Evolutionary conservation across 2,329 filamentous ascomycete species (phyloP), one percentile per base, ranked within the genome.

Genomic region (Apiospora arundinis): DNA sequence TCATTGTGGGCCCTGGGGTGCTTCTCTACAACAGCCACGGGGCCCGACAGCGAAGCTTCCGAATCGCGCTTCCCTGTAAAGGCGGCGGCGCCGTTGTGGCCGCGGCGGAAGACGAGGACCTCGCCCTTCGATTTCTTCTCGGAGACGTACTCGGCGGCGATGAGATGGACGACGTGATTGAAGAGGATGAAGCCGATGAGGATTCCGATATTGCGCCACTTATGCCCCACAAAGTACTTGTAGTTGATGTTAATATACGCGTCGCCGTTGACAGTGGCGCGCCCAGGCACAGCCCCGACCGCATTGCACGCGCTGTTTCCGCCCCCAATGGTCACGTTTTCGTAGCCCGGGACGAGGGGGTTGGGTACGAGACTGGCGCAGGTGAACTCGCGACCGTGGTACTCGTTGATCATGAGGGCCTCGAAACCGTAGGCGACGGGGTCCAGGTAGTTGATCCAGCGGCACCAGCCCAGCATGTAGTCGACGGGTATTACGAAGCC

Each of bases 381-480:
- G 1, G 82, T 80, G 67, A 91, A 92, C 0, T 84, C 76, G 1
- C 84, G 85, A 6, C 86, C 85, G 72, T 89, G 87, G 74, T 93
- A 92, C 78, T 96, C 93, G 80, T 95, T 95, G 72, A 90, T 85
- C 80, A 93, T 88, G 21, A 94, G 82, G 1, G 89, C 87, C 78
- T 95, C 92, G 74, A 95, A 95, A 2, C 87, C 91, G 76, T 95
- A 95, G 60, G 86, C 90, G 45, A 95, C 88, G 0, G 92, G 92
- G 72, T 95, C 92, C 68, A 95, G 85, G 82, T 91, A 94, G 40
- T 91, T 88, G 70, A 95, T 92, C 93, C 93, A 95, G 40, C 89
- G 83, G 67, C 92, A 91, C 92, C 93, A 95, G 0, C 87, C 88
- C 28, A 90, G 86, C 92, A 92, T 94, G 76, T 92, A 75, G 0